Conservation (phyloP, 495 filamentous ascomycete genomes). For the Daldinia childiae region DNA sequence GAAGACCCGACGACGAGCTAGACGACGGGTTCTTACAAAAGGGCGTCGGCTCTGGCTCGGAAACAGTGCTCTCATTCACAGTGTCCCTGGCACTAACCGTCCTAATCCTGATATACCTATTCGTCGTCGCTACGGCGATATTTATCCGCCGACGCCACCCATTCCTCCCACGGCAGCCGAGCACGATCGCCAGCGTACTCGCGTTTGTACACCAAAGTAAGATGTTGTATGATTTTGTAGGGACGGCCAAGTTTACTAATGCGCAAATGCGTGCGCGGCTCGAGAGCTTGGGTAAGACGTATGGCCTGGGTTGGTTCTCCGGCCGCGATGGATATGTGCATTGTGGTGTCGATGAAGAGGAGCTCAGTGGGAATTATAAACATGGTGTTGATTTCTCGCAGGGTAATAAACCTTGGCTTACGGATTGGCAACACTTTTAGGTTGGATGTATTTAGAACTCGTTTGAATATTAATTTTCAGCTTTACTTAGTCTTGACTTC, state of each 20-base stretch:
- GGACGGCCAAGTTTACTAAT: conserved; percentile 68
- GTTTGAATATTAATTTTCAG: background rate
- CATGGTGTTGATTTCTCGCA: conserved; percentile 61
- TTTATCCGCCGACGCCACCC: conserved; percentile 65
- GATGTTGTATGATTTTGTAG: conserved; percentile 77
- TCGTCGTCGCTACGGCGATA: conserved; percentile 61
- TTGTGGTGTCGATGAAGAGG: conserved; percentile 77
- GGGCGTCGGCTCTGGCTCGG: conserved; percentile 62
- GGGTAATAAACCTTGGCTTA: conserved; percentile 56
- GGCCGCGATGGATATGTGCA: conserved; percentile 72
- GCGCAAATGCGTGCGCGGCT: conserved; percentile 65
- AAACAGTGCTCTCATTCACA: conserved; percentile 69
- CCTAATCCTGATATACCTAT: conserved; percentile 66
- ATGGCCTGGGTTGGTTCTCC: conserved; percentile 76
- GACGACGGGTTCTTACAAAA: conserved; percentile 31
- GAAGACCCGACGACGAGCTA: conserved; percentile 2
- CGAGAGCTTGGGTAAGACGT: conserved; percentile 65
- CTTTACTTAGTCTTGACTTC: background rate
- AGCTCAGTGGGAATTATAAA: conserved; percentile 66
- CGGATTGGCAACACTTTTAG: conserved; percentile 3
- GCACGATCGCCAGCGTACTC: conserved; percentile 74
- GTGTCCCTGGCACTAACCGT: conserved; percentile 65
- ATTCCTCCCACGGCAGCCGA: conserved; percentile 76
- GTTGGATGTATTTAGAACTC: background rate
- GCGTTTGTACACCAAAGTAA: conserved; percentile 78